These are phyloP conservation scores for Penicillium sp. DNA, from an alignment of 2,329 filamentous ascomycete genomes.

Conservation along the genomic window DNA sequence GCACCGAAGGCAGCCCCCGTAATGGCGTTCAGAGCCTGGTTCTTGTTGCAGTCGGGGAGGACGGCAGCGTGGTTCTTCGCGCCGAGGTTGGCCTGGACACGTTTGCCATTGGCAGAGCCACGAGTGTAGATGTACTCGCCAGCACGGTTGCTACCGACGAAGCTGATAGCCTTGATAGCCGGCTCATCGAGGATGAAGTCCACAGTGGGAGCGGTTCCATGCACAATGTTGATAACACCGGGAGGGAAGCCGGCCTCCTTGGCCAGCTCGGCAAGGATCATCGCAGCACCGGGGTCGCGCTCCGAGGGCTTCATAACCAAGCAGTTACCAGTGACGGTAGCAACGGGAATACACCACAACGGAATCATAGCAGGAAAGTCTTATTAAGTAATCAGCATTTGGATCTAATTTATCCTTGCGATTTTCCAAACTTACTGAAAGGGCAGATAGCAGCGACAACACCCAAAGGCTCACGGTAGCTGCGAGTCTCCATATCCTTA, in stretches of 20 bases:
- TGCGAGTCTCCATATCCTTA: conserved; percentile 69
- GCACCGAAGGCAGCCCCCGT: conserved; percentile 67
- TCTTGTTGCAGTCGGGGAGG: conserved; percentile 68
- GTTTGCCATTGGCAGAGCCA: conserved; percentile 68
- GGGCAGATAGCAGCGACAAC: conserved; percentile 66
- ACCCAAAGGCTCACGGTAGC: conserved; percentile 64
- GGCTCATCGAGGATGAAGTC: conserved; percentile 70
- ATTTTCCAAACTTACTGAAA: conserved; percentile 52
- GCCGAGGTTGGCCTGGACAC: conserved; percentile 67
- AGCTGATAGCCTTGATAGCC: conserved; percentile 67
- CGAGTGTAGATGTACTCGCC: conserved; percentile 68
- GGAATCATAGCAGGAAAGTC: conserved; percentile 72
- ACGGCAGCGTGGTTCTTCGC: conserved; percentile 70
- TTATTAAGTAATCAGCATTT: conserved; percentile 29
- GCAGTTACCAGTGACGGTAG: conserved; percentile 65
- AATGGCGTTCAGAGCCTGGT: conserved; percentile 65
- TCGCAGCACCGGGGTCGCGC: conserved; percentile 63
- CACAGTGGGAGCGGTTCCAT: conserved; percentile 64
- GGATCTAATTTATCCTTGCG: neutral
- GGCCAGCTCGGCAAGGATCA: conserved; percentile 65
- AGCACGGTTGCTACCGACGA: conserved; percentile 67
- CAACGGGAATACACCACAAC: conserved; percentile 65
- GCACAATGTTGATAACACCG: conserved; percentile 66
- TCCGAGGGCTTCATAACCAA: conserved; percentile 66
- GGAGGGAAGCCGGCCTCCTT: conserved; percentile 64